Conservation (phyloP, 2,329 filamentous ascomycete genomes). For the Curvularia sp. region DNA sequence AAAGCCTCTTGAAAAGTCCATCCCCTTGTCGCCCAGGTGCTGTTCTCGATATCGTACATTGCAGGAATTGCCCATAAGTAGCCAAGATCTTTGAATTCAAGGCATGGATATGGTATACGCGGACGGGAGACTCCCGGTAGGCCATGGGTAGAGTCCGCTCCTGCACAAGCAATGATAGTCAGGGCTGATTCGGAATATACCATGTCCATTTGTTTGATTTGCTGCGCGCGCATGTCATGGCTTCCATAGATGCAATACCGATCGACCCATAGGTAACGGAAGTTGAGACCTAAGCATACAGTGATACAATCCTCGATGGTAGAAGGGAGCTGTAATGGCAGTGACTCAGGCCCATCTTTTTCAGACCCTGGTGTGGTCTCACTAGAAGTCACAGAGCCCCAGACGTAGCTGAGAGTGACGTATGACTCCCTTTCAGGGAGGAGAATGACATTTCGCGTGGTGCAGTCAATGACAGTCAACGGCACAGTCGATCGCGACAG, state of each 20-base stretch:
- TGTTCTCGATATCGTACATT: background rate
- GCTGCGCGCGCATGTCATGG: background rate
- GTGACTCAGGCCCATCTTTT: background rate
- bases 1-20: slow-evolving; percentile 8
- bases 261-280: slow-evolving; percentile 10
- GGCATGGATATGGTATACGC: background rate
- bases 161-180: slow-evolving; percentile 3
- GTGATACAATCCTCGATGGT: slow-evolving; percentile 5
- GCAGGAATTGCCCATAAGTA: background rate
- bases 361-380: no score
- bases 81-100: background rate
- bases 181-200: background rate
- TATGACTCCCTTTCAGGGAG: slow-evolving; percentile 1
- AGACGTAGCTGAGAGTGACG: slow-evolving; percentile 21
- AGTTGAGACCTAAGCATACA: background rate
- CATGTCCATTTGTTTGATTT: slow-evolving; percentile 2
- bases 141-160: background rate
- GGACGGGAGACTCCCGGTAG: background rate
- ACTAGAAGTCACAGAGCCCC: slow-evolving; percentile 4
- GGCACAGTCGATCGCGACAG: background rate
- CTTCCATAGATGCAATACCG: slow-evolving; percentile 2
- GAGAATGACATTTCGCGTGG: background rate
- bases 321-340: background rate
- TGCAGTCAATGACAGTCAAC: background rate
- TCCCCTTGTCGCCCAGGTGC: background rate